These are phyloP conservation scores for Cochlearia excelsa DNA, from an alignment of 345 rosid species.

Conservation along the genomic window DNA sequence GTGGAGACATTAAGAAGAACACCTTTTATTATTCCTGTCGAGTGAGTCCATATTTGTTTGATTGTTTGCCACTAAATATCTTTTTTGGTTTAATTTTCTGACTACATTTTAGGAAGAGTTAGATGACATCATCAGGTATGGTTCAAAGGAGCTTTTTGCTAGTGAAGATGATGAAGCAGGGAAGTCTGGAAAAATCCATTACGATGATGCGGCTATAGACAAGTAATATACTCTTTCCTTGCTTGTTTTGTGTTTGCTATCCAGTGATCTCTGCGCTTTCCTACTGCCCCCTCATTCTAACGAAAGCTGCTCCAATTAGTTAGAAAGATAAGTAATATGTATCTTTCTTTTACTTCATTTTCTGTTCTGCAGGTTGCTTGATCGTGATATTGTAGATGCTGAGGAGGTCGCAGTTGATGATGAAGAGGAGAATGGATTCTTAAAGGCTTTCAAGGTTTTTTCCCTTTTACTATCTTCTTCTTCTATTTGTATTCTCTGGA, in stretches of 20 bases:
- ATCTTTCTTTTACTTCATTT: constrained; percentile 12
- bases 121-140: constrained; percentile 96
- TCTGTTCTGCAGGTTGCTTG: constrained; percentile 66
- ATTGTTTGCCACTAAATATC: constrained; percentile 15
- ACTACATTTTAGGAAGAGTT: constrained; percentile 71
- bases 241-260: constrained; percentile 5
- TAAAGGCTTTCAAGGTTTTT: constrained; percentile 95
- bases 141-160: constrained; percentile 95
- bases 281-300: background rate
- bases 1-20: constrained; percentile 7
- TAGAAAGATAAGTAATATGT: background rate
- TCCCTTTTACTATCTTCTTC: constrained; percentile 3
- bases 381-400: constrained; percentile 73
- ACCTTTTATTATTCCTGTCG: constrained; percentile 15
- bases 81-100: constrained; percentile 17
- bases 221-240: constrained; percentile 46
- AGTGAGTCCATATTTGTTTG: constrained; percentile 2
- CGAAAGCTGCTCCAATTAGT: constrained; percentile 1
- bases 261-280: constrained; percentile 10
- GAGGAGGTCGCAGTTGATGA: constrained; percentile 88
- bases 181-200: constrained; percentile 96
- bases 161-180: constrained; percentile 95
- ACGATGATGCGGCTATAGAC: constrained; percentile 92
- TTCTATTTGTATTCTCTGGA: constrained; percentile 14
- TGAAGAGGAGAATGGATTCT: constrained; percentile 93